These are phyloP conservation scores for Paradendryphiella salina DNA, from an alignment of 2,329 filamentous ascomycete species.

Conservation along the genomic window DNA sequence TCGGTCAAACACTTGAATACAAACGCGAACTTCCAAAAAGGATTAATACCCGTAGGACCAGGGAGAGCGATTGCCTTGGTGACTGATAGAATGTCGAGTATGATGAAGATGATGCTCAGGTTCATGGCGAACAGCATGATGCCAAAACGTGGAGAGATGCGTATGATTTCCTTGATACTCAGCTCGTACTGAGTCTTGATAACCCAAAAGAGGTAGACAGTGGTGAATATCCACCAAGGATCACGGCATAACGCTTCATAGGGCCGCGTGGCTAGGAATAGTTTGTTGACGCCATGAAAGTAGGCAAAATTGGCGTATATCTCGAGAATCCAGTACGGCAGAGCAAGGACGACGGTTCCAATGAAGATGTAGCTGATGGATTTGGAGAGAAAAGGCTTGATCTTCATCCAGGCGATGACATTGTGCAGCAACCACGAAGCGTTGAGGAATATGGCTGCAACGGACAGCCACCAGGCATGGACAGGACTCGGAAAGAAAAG, in stretches of 20 bases:
- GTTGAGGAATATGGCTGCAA: conserved; percentile 63
- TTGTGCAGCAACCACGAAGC: conserved; percentile 68
- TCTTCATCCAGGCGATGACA: conserved; percentile 69
- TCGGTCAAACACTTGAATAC: conserved; percentile 71
- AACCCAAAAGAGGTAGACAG: conserved; percentile 62
- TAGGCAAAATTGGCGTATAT: conserved; percentile 68
- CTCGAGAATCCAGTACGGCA: conserved; percentile 67
- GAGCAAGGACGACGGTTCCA: conserved; percentile 59
- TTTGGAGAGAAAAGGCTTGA: conserved; percentile 60
- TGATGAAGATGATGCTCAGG: conserved; percentile 62
- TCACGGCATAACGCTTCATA: conserved; percentile 65
- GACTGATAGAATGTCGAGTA: conserved; percentile 64
- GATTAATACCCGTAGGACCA: conserved; percentile 61
- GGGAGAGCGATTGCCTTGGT: conserved; percentile 52
- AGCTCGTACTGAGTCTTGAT: conserved; percentile 66
- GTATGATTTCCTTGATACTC: conserved; percentile 59
- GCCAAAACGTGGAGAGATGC: conserved; percentile 65
- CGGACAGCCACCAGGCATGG: conserved; percentile 67
- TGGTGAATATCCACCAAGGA: conserved; percentile 70
- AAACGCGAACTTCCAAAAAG: conserved; percentile 67
- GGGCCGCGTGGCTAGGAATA: conserved; percentile 61
- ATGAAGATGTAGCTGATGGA: conserved; percentile 61
- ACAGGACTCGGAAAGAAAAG: conserved; percentile 60
- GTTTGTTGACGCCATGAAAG: conserved; percentile 59
- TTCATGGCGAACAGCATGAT: conserved; percentile 65